These are phyloP conservation scores for Penicillium pancosmium DNA, from an alignment of 495 filamentous ascomycete species.

Conservation along the genomic window DNA sequence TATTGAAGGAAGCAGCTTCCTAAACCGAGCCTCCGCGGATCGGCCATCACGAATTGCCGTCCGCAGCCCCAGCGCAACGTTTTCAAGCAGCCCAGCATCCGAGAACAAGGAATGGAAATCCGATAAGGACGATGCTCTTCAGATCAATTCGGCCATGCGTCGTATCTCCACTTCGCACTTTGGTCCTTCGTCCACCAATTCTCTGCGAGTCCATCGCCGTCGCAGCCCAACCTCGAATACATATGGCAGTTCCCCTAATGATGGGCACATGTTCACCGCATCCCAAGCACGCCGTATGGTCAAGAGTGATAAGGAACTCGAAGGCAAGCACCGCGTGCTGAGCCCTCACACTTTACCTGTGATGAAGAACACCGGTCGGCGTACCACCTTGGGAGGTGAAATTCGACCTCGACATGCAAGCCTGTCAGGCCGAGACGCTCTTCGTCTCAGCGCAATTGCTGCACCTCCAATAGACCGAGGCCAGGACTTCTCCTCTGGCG, in stretches of 20 bases:
- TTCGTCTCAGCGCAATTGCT: conserved; percentile 46
- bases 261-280: conserved; percentile 66
- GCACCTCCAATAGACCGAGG: conserved; percentile 27
- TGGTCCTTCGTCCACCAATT: conserved; percentile 28
- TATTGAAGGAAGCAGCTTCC: conserved; percentile 60
- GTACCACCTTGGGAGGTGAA: conserved; percentile 55
- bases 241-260: conserved; percentile 58
- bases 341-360: conserved; percentile 67
- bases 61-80: conserved; percentile 51
- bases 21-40: conserved; percentile 56
- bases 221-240: conserved; percentile 63
- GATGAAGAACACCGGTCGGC: conserved; percentile 58
- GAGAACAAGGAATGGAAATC: conserved; percentile 51
- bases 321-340: conserved; percentile 59
- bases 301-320: conserved; percentile 61
- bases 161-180: conserved; percentile 49
- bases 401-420: conserved; percentile 48
- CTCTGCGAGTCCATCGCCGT: conserved; percentile 55
- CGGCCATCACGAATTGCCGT: conserved; percentile 53
- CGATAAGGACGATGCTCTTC: conserved; percentile 59
- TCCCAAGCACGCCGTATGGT: conserved; percentile 72
- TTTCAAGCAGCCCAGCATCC: conserved; percentile 40
- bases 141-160: conserved; percentile 66
- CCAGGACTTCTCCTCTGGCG: conserved; percentile 19
- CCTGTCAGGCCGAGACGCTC: conserved; percentile 45